Percentiles rank a stretch among this genome's conserved stretches.
phyloP scores from a whole-genome alignment of 2,329 filamentous ascomycete genomes.

The Torrubiella hemipterigena region DNA sequence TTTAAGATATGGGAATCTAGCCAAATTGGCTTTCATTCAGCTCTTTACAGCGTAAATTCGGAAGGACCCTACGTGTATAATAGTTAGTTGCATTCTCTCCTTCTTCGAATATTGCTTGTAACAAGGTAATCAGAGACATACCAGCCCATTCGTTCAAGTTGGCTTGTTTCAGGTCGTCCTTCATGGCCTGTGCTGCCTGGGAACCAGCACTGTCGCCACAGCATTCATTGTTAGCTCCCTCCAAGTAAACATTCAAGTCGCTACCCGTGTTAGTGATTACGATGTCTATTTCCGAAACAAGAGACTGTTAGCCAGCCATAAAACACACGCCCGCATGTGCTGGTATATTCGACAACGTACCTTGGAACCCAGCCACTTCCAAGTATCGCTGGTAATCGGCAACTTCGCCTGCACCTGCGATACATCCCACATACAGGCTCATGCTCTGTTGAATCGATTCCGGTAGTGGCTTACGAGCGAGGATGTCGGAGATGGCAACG shows the following conservation, averaged over 20 bases:
- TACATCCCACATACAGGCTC: conserved; percentile 46
- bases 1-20: too few species aligned
- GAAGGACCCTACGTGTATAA: not conserved
- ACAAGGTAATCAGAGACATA: not conserved
- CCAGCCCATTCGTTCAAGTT: not conserved
- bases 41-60: not conserved
- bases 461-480: conserved; percentile 36
- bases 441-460: conserved; percentile 33
- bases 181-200: not conserved
- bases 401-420: conserved; percentile 43
- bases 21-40: not conserved
- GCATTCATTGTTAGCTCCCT: not conserved
- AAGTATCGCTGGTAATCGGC: conserved; percentile 40
- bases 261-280: not conserved
- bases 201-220: not conserved
- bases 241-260: not conserved
- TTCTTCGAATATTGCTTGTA: not conserved
- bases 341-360: conserved; percentile 15
- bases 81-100: too few species aligned
- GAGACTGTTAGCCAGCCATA: too few species aligned
- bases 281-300: too few species aligned
- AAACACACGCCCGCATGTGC: not conserved
- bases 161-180: not conserved
- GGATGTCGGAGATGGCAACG: conserved; percentile 47
- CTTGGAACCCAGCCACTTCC: conserved; percentile 33